Conservation (phyloP, 78 protist genomes). For the Tieghemostelium lacteum region DNA sequence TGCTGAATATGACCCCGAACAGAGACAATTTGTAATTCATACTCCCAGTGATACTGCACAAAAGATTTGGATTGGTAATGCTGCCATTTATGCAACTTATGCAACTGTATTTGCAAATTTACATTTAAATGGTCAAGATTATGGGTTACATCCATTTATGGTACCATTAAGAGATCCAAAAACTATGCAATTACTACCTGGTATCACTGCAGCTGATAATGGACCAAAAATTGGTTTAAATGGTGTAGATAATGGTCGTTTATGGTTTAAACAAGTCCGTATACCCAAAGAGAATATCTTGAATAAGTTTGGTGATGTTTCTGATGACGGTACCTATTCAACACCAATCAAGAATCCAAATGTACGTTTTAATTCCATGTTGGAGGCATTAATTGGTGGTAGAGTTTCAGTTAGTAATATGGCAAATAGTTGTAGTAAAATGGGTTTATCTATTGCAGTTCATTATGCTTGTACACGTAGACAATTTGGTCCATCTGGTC, state of each 20-base stretch:
- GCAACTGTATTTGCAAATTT: slow-evolving; percentile 80
- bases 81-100: slow-evolving; percentile 35
- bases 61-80: slow-evolving; percentile 87
- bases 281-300: slow-evolving; percentile 72
- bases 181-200: slow-evolving; percentile 39
- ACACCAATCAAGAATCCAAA: slow-evolving; percentile 73
- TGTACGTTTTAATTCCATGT: slow-evolving; percentile 77
- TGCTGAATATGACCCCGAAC: slow-evolving; percentile 66
- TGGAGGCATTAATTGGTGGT: slow-evolving; percentile 82
- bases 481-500: slow-evolving; percentile 55
- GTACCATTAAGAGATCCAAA: slow-evolving; percentile 71
- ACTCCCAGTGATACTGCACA: slow-evolving; percentile 77
- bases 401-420: slow-evolving; percentile 73
- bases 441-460: slow-evolving; percentile 75
- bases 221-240: slow-evolving; percentile 84
- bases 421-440: slow-evolving; percentile 53
- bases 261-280: slow-evolving; percentile 83
- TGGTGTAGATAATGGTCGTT: slow-evolving; percentile 87
- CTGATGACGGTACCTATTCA: slow-evolving; percentile 37
- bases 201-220: slow-evolving; percentile 73
- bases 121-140: slow-evolving; percentile 45
- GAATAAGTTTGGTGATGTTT: slow-evolving; percentile 72
- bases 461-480: slow-evolving; percentile 75
- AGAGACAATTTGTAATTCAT: slow-evolving; percentile 62
- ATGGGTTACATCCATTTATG: slow-evolving; percentile 83